A percentile compares a stretch with the other conserved stretches of the same genome.
These are phyloP conservation scores for Lentinus polychrous DNA, from an alignment of 1,284 basidiomycete genomes.

Conservation along the genomic window DNA sequence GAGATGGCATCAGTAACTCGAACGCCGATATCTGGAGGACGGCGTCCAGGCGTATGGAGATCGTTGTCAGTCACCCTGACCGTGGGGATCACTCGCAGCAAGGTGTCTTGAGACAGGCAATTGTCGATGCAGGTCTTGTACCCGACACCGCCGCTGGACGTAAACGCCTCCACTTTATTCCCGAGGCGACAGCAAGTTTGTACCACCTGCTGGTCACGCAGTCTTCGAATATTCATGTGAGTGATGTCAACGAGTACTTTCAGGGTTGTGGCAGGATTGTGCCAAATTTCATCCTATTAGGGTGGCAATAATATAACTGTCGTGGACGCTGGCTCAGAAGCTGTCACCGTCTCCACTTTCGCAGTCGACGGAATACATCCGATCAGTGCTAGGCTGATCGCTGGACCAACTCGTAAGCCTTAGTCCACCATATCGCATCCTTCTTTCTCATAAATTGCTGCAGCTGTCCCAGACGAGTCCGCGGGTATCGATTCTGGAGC, in stretches of 20 bases:
- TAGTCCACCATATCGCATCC: neutral
- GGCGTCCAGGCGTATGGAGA: constrained; percentile 51
- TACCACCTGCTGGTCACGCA: neutral
- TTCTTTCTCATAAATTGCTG: neutral
- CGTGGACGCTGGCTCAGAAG: constrained; percentile 4
- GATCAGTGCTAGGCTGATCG: neutral
- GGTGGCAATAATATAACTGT: constrained; percentile 28
- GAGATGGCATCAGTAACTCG: constrained; percentile 35
- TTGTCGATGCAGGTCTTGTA: constrained; percentile 28
- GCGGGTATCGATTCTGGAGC: neutral
- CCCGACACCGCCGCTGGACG: constrained; percentile 29
- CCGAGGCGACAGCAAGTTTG: constrained; percentile 42
- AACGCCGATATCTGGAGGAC: constrained; percentile 43
- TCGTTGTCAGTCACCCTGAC: constrained; percentile 50
- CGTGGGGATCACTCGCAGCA: constrained; percentile 38
- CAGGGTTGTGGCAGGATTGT: neutral
- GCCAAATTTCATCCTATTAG: neutral
- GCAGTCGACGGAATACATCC: neutral
- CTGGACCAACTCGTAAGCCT: neutral
- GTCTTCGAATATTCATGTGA: neutral
- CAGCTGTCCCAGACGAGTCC: neutral
- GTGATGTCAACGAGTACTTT: neutral
- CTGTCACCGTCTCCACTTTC: constrained; percentile 2
- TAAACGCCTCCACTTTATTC: constrained; percentile 36
- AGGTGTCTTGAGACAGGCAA: constrained; percentile 29